Conservation (phyloP, 1,139 yeast species). For the Magnusiomyces clavatus region DNA sequence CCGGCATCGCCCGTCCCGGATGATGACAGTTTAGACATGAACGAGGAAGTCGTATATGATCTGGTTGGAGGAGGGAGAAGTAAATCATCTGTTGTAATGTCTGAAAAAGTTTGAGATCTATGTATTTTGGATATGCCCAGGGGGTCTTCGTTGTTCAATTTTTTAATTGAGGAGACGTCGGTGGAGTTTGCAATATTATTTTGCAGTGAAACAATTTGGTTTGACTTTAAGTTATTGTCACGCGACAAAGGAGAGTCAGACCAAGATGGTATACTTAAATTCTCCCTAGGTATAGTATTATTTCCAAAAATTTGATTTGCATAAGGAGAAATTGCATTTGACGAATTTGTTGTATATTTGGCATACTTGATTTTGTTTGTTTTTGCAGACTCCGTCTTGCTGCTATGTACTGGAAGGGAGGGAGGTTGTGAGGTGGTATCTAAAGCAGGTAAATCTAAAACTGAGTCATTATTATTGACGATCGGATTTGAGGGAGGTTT, state of each 20-base stretch:
- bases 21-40: conserved; percentile 9
- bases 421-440: no score
- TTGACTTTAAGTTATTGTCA: background rate
- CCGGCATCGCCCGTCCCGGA: conserved; percentile 8
- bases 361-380: no score
- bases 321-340: no score
- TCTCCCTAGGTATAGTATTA: background rate
- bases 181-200: background rate
- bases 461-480: no score
- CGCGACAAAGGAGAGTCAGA: no score
- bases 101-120: conserved; percentile 8
- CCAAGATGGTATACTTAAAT: background rate
- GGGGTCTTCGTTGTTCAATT: background rate
- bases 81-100: conserved; percentile 6
- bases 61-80: conserved; percentile 11
- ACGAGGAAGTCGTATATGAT: conserved; percentile 12
- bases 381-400: no score
- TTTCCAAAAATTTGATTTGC: background rate
- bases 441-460: no score
- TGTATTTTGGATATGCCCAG: background rate
- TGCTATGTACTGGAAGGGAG: no score
- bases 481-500: no score
- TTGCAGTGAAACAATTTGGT: background rate
- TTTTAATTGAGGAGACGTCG: background rate
- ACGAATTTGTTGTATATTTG: no score